A percentile compares a stretch with the other conserved stretches of the same genome.
phyloP scores from a whole-genome alignment of 2,329 filamentous ascomycete species.

The Aspergillus ibericus region DNA sequence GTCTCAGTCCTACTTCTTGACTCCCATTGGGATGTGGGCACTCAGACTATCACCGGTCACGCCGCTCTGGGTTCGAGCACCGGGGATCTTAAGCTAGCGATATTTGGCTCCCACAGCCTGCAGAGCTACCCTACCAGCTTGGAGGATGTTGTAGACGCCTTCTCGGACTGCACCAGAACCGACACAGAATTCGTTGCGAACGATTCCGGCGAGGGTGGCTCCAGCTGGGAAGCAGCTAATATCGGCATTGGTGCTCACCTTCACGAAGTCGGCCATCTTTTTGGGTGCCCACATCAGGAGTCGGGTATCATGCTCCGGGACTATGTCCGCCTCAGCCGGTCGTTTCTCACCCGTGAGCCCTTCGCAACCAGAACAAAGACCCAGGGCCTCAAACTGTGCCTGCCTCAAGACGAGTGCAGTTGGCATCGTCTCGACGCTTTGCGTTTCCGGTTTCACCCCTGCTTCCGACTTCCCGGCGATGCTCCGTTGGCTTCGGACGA shows the following conservation, averaged over 20 bases:
- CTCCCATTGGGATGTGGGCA: constrained; percentile 76
- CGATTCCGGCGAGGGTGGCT: constrained; percentile 81
- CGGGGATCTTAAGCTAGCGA: constrained; percentile 75
- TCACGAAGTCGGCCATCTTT: constrained; percentile 85
- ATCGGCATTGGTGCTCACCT: constrained; percentile 91
- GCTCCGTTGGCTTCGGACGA: constrained; percentile 63
- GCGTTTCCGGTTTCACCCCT: constrained; percentile 85
- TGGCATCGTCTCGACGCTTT: constrained; percentile 91
- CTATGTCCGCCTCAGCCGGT: constrained; percentile 79
- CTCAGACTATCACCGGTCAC: constrained; percentile 73
- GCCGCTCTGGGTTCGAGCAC: constrained; percentile 75
- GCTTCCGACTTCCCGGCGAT: constrained; percentile 82
- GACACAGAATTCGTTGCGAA: constrained; percentile 79
- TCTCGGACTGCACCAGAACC: constrained; percentile 86
- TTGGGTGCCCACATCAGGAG: constrained; percentile 87
- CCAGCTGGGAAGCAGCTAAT: constrained; percentile 93
- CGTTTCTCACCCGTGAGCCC: constrained; percentile 77
- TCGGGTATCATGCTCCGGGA: constrained; percentile 90
- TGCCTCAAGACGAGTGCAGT: constrained; percentile 77
- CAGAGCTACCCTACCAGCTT: constrained; percentile 88
- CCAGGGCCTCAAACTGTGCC: constrained; percentile 70
- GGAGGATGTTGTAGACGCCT: constrained; percentile 86
- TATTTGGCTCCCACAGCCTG: constrained; percentile 89
- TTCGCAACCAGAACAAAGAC: constrained; percentile 85
- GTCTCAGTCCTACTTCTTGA: constrained; percentile 86